phyloP scores from a whole-genome alignment of 1,139 yeast genomes.

The Candida frijolesensis region DNA sequence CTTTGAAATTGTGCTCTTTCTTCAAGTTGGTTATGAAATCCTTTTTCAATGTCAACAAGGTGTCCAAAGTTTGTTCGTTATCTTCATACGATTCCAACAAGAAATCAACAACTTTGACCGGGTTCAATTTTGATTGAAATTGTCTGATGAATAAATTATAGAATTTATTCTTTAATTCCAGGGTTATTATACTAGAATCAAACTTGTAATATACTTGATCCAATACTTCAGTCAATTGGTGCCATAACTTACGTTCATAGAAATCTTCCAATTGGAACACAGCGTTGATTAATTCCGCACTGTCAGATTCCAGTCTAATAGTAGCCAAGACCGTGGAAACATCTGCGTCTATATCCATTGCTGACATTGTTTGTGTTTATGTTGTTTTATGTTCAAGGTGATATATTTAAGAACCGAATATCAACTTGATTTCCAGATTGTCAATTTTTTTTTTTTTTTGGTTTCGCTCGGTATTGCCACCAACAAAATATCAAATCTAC shows the following conservation, averaged over 20 bases:
- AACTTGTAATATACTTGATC: slow-evolving; percentile 51
- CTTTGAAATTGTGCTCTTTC: slow-evolving; percentile 26
- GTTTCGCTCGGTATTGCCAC: slow-evolving; percentile 17
- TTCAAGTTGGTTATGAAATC: slow-evolving; percentile 45
- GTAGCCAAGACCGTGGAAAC: slow-evolving; percentile 66
- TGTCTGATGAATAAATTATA: slow-evolving; percentile 70
- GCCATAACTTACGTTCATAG: slow-evolving; percentile 82
- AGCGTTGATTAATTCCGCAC: slow-evolving; percentile 56
- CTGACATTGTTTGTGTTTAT: slow-evolving; percentile 9
- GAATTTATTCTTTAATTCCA: slow-evolving; percentile 60
- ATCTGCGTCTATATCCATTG: slow-evolving; percentile 49
- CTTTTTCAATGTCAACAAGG: slow-evolving; percentile 53
- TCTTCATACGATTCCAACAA: slow-evolving; percentile 55
- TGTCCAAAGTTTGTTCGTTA: slow-evolving; percentile 52
- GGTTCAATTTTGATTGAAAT: slow-evolving; percentile 73
- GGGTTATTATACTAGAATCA: slow-evolving; percentile 48
- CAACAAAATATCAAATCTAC: slow-evolving; percentile 6
- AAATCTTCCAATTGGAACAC: slow-evolving; percentile 80
- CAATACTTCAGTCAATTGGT: slow-evolving; percentile 73
- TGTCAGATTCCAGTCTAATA: slow-evolving; percentile 67
- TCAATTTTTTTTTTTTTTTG: slow-evolving; percentile 1
- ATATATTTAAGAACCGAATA: background rate
- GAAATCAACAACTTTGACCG: slow-evolving; percentile 76
- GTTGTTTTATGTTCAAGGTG: background rate
- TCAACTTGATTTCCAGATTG: background rate